These are phyloP conservation scores for Fraxinus pennsylvanica DNA, from an alignment of 257 asterid genomes.

Conservation along the genomic window DNA sequence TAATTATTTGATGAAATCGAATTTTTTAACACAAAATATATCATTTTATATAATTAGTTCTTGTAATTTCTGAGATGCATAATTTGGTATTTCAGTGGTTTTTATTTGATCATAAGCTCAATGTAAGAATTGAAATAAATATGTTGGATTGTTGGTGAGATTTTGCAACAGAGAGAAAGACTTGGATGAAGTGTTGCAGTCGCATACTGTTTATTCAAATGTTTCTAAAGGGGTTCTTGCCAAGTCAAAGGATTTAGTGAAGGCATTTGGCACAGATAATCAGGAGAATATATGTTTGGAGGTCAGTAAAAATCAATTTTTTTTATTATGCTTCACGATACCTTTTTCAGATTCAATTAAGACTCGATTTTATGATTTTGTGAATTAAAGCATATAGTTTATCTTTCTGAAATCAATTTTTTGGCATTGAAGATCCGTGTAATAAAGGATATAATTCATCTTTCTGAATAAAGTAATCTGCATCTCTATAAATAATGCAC, in stretches of 20 bases:
- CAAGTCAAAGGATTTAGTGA: conserved; percentile 72
- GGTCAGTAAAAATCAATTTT: conserved; percentile 38
- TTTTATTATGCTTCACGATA: not conserved
- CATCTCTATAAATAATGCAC: not conserved
- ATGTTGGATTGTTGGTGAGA: conserved; percentile 13
- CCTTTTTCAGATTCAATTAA: not conserved
- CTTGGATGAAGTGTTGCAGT: conserved; percentile 95
- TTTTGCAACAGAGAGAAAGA: conserved; percentile 68
- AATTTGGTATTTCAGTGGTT: not conserved
- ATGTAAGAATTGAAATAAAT: not conserved
- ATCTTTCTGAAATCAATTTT: not conserved
- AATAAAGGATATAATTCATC: not conserved
- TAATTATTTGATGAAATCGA: not conserved
- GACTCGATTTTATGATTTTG: not conserved
- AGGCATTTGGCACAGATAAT: conserved; percentile 88
- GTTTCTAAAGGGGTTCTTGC: conserved; percentile 93
- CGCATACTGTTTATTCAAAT: conserved; percentile 80
- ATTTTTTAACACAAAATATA: not conserved
- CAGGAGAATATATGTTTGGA: conserved; percentile 77
- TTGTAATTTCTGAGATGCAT: not conserved
- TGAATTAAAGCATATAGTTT: not conserved
- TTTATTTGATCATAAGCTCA: not conserved
- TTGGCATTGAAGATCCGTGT: not conserved
- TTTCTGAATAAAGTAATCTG: not conserved
- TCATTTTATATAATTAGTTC: no score